Evolutionary conservation across 805 yeast species (phyloP).

Genomic region (Cyberlindnera saturnus): DNA sequence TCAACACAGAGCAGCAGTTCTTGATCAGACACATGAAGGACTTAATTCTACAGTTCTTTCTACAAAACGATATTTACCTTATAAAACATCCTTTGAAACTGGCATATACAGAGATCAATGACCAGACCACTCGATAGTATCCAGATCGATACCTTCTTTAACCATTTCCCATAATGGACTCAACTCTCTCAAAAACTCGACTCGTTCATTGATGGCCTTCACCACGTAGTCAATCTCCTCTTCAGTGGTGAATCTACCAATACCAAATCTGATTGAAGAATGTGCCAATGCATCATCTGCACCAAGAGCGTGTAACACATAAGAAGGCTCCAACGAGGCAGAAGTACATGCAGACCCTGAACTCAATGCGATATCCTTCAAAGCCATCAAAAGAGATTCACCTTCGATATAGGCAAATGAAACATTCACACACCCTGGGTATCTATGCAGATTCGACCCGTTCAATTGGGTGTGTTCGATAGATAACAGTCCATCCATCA

Average conservation of each 20-base stretch:
- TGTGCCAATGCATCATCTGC: constrained; percentile 98
- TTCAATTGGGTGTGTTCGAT: constrained; percentile 88
- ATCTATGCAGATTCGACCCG: constrained; percentile 71
- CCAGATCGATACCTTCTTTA: constrained; percentile 94
- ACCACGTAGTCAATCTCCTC: constrained; percentile 93
- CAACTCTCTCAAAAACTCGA: constrained; percentile 82
- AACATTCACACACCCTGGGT: constrained; percentile 92
- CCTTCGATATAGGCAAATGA: constrained; percentile 98
- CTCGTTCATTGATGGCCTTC: constrained; percentile 82
- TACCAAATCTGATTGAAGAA: constrained; percentile 95
- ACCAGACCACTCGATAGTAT: constrained; percentile 96
- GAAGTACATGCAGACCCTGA: constrained; percentile 99
- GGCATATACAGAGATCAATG: constrained; percentile 41
- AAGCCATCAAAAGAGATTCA: constrained; percentile 94
- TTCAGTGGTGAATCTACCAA: constrained; percentile 96
- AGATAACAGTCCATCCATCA: constrained; percentile 64
- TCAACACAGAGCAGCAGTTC: too few species aligned
- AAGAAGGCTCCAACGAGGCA: constrained; percentile 95
- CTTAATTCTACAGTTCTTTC: too few species aligned
- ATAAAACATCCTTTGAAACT: too few species aligned
- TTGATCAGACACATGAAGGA: too few species aligned
- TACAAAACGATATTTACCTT: too few species aligned
- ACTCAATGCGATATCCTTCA: constrained; percentile 91
- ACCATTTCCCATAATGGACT: constrained; percentile 99
- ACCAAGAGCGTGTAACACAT: constrained; percentile 93